Base-by-base conservation (phyloP, 2,329 filamentous ascomycete species). In the Ophiognomonia clavigignenti-juglandacearum region DNA sequence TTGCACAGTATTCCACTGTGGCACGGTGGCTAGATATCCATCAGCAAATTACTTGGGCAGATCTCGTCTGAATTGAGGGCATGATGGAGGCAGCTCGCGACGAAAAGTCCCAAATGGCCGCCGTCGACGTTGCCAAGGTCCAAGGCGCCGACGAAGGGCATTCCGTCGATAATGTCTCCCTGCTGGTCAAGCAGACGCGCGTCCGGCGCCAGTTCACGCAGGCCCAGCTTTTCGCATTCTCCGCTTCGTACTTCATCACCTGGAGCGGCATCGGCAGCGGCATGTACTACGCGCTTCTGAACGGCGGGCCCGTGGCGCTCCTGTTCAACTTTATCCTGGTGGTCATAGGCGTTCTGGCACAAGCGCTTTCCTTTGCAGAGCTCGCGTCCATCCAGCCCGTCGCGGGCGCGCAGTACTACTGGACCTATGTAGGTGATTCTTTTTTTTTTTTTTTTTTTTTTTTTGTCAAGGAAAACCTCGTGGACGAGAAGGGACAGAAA, bases 371-470 rank as follows among this genome's bases (percentile, higher is more conserved):
- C 1, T 56, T 70, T 29, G 67, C 62, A 6, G 67, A 70, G 50
- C 56, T 70, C 57, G 63, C 62, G 2, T 68, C 67, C 0, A 67
- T 69, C 52, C 60, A 61, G 14, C 66, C 66, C 4, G 60, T 68
- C 31, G 67, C 67, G 0, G 67, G 66, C 10, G 68, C 65, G 4
- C 67, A 69, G 50, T 70, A 71, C 49, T 65, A 69, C 50, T 70
- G 67, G 67, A 70, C 66, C 5, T 59, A 60, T 36, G 39, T 36
- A 8, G 19, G 34, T 6, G 16, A 34, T n/a, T n/a, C n/a, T n/a
- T n/a, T n/a, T n/a, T n/a, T n/a, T n/a, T n/a, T n/a, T n/a, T n/a
- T n/a, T n/a, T n/a, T n/a, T n/a, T n/a, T n/a, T n/a, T n/a, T n/a
- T n/a, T n/a, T n/a, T n/a, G n/a, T 14, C 31, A 18, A 9, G 9